Evolutionary conservation across 1,139 yeast genomes (phyloP), one percentile per base, ranked within the genome.

Genomic region (Saccharomyces hybrid): DNA sequence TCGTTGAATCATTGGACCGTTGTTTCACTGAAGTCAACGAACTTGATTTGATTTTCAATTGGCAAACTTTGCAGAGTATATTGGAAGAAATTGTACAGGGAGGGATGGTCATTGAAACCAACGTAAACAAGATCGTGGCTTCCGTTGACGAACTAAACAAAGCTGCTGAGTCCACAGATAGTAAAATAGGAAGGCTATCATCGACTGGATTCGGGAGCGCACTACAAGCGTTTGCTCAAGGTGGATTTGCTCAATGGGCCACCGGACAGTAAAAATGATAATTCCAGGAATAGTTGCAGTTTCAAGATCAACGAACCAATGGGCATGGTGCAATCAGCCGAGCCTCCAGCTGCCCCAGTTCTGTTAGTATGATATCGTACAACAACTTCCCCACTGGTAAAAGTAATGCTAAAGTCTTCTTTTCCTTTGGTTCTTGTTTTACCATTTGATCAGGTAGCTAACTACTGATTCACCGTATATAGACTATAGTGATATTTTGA

Each of bases 101-200:
- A 29, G 99, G 99, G 0, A 86, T 95, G 95, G 99, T 93, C n/a
- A 88, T 95, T 44, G 99, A 93, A 69, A 91, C 99, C 1, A 89
- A 86, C 64, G 88, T 90, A 28, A 71, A 75, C 46, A 81, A 88
- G 59, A 90, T 93, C 44, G 97, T 91, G n/a, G 77, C 77, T n/a
- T 90, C 95, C 0, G 86, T 85, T 9, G 75, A 71, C 56, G 70
- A 69, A 47, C 55, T 70, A 38, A 71, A 71, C 55, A 63, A 64
- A 34, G 66, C 66, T 7, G 58, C 66, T 6, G 67, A 64, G 32
- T 53, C 58, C 3, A 53, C 61, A 4, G 69, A 66, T 11, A 61
- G 59, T 6, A 58, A 59, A 21, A 55, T 66, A 4, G 58, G 50
- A 14, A 12, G 59, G 31, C 55, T 63, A 21, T 55, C 61, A 6